Conservation (phyloP, 768 basidiomycete genomes). For the Termitomyces sp. region DNA sequence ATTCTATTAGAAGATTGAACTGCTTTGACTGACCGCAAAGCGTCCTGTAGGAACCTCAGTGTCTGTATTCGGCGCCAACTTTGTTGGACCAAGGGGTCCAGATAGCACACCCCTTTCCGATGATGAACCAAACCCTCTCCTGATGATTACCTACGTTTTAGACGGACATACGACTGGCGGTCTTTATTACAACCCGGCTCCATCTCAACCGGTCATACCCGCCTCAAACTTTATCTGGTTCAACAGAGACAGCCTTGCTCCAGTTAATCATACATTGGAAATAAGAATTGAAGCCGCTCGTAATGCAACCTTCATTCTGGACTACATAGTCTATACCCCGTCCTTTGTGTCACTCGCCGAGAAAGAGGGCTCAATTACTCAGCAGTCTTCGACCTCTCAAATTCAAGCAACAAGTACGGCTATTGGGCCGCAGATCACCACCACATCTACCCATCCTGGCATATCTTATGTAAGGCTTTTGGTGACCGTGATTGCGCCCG, state of each 20-base stretch:
- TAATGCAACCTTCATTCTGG: neutral
- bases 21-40: no score
- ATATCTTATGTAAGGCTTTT: neutral
- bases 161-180: no score
- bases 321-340: neutral
- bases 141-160: no score
- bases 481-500: neutral
- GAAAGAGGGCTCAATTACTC: neutral
- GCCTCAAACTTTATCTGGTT: neutral
- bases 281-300: neutral
- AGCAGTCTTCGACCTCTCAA: neutral
- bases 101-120: no score
- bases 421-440: neutral
- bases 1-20: neutral
- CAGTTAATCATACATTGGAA: neutral
- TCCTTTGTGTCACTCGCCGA: neutral
- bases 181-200: no score
- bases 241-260: neutral
- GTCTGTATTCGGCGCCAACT: neutral
- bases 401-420: neutral
- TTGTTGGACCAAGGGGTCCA: no score
- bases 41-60: neutral
- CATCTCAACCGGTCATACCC: no score
- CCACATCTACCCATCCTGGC: neutral
- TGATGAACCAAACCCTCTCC: no score